Evolutionary conservation across 2,329 filamentous ascomycete genomes (phyloP), one percentile per base, ranked within the genome.

Genomic region (Aspergillus unguis): DNA sequence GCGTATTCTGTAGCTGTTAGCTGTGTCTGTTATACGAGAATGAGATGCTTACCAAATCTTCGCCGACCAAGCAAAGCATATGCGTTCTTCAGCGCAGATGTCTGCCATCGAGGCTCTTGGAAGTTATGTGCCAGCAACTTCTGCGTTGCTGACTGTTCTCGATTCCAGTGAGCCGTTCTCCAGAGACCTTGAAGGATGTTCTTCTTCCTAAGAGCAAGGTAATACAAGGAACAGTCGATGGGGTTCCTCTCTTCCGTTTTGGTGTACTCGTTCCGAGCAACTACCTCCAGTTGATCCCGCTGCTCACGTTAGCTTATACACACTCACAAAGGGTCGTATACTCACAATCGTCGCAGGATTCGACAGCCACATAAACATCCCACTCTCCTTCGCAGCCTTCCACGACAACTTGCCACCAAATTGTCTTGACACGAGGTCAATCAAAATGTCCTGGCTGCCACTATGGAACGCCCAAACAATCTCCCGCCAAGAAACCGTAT

Each of bases 351-450:
- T 85, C 50, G 80, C 82, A 17, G 79, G 71, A 69, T 96, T 92
- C 0, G 85, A 83, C 58, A 99, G 79, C 92, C 94, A 99, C 85
- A 96, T 92, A 66, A 96, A 96, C 50, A 97, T 80, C 8, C 94
- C 94, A 59, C 87, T 90, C 66, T 95, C 87, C 43, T 87, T 81
- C 1, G 92, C 94, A 62, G 92, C 82, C 57, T 87, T 82, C 94
- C 94, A 99, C 5, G 86, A 75, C 75, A 97, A 80, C 54, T 83
- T 86, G 1, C 87, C 86, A 58, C 91, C 87, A 61, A 87, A 91
- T 63, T 95, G 90, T 23, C 83, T 79, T 8, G 85, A 85, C 7
- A 96, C 87, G 62, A 96, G 85, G 67, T 96, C 90, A 1, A 88
- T 77, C 17, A 97, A 76, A 36, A 97, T 92, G 66, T 97, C 92